phyloP scores from a whole-genome alignment of 345 rosid species.

The Citrus sinensis region DNA sequence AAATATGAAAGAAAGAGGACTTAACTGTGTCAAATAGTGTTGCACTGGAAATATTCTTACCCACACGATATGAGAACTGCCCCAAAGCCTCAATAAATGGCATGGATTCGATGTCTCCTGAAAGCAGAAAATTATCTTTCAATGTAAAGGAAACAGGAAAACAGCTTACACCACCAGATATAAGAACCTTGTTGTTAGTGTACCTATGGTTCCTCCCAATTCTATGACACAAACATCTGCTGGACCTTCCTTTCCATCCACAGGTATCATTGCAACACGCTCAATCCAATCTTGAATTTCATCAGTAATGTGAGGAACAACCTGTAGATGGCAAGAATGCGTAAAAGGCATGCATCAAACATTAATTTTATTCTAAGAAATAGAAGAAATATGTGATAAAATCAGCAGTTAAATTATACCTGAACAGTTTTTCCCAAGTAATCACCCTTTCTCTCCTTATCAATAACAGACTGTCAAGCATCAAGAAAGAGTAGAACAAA shows the following conservation, averaged over 20 bases:
- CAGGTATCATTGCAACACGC: slow-evolving; percentile 77
- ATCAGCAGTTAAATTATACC: slow-evolving; percentile 33
- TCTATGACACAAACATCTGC: slow-evolving; percentile 98
- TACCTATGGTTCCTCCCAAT: slow-evolving; percentile 98
- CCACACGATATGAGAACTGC: slow-evolving; percentile 89
- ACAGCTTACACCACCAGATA: not conserved
- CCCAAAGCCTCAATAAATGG: slow-evolving; percentile 97
- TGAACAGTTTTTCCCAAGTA: slow-evolving; percentile 97
- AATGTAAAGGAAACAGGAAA: slow-evolving; percentile 10
- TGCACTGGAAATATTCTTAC: slow-evolving; percentile 40
- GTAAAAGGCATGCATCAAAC: not conserved
- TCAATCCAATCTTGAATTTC: slow-evolving; percentile 99
- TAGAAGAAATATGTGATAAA: not conserved
- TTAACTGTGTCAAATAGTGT: not conserved
- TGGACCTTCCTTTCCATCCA: slow-evolving; percentile 79
- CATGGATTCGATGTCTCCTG: slow-evolving; percentile 99
- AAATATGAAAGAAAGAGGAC: not conserved
- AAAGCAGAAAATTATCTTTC: slow-evolving; percentile 11
- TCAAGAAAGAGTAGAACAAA: not conserved
- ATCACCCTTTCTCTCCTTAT: slow-evolving; percentile 94
- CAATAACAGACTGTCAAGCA: slow-evolving; percentile 61
- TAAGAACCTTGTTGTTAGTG: not conserved
- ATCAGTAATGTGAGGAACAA: slow-evolving; percentile 95
- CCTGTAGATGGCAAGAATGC: slow-evolving; percentile 40
- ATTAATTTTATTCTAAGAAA: not conserved